Evolutionary conservation across 768 basidiomycete species (phyloP).

Genomic region (Phanerodontia chrysosporium): DNA sequence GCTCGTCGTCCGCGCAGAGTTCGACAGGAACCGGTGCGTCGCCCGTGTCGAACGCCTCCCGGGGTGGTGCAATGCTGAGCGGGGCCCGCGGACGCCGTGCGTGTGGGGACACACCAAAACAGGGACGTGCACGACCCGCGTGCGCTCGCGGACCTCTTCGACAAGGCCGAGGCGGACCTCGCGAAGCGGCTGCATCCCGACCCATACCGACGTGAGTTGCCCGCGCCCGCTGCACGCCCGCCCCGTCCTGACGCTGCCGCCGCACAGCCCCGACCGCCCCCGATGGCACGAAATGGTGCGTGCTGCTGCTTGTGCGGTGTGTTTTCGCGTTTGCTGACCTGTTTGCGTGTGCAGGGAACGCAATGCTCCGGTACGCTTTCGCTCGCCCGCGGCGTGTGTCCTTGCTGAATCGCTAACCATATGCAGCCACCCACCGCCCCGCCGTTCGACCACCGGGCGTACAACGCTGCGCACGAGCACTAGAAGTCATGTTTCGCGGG

Average conservation of each 20-base stretch:
- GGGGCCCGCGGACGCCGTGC: no score
- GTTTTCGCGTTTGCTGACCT: constrained; percentile 7
- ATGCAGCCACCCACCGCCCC: constrained; percentile 58
- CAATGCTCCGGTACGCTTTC: constrained; percentile 63
- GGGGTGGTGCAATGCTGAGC: no score
- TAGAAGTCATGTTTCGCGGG: background rate
- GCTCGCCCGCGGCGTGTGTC: background rate
- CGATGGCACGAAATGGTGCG: constrained; percentile 95
- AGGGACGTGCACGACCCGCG: constrained; percentile 86
- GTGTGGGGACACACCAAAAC: no score
- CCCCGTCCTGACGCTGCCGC: background rate
- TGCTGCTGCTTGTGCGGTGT: constrained; percentile 14
- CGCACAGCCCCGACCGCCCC: constrained; percentile 70
- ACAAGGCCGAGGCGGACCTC: constrained; percentile 74
- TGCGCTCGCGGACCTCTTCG: constrained; percentile 69
- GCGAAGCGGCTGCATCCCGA: constrained; percentile 77
- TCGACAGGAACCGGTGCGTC: constrained; percentile 85
- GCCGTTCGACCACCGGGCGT: constrained; percentile 56
- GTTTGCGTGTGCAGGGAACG: constrained; percentile 58
- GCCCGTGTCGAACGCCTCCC: background rate
- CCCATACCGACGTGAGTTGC: constrained; percentile 82
- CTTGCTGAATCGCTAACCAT: constrained; percentile 6
- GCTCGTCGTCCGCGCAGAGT: constrained; percentile 83
- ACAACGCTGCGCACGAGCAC: constrained; percentile 18
- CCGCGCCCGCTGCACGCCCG: background rate